These are phyloP conservation scores for Trematosphaeria pertusa DNA, from an alignment of 2,329 filamentous ascomycete species.

Conservation along the genomic window DNA sequence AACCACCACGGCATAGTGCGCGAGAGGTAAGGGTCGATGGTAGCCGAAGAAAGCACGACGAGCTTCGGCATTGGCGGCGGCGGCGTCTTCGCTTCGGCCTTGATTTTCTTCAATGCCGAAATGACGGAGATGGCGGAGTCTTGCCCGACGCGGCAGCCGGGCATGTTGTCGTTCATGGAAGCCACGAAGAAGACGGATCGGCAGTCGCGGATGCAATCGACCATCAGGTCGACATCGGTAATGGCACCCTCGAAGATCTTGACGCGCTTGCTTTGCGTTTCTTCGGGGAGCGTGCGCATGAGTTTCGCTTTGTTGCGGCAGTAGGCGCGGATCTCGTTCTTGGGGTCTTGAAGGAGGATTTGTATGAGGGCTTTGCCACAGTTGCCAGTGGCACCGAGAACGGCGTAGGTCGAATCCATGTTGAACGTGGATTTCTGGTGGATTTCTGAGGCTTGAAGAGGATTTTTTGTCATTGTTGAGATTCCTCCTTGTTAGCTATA, in stretches of 20 bases:
- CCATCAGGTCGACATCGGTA: slow-evolving; percentile 48
- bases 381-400: slow-evolving; percentile 50
- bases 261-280: slow-evolving; percentile 41
- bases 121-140: slow-evolving; percentile 49
- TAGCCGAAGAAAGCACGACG: slow-evolving; percentile 54
- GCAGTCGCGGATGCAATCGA: slow-evolving; percentile 44
- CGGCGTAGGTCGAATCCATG: slow-evolving; percentile 16
- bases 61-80: slow-evolving; percentile 45
- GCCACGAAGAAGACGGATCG: slow-evolving; percentile 52
- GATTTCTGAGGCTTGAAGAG: slow-evolving; percentile 11
- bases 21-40: slow-evolving; percentile 49
- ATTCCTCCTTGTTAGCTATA: not conserved
- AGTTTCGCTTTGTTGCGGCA: slow-evolving; percentile 55
- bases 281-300: slow-evolving; percentile 39
- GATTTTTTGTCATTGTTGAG: slow-evolving; percentile 17
- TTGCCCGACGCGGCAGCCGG: slow-evolving; percentile 48
- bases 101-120: slow-evolving; percentile 41
- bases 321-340: slow-evolving; percentile 51
- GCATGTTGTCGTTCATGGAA: slow-evolving; percentile 53
- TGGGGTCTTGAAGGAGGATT: slow-evolving; percentile 44
- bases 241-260: slow-evolving; percentile 54
- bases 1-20: slow-evolving; percentile 36
- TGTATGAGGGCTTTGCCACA: slow-evolving; percentile 52
- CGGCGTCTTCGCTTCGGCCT: not conserved
- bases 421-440: too few species aligned